Base-by-base conservation (phyloP, 257 asterid genomes). In the Gentiana macrophylla region DNA sequence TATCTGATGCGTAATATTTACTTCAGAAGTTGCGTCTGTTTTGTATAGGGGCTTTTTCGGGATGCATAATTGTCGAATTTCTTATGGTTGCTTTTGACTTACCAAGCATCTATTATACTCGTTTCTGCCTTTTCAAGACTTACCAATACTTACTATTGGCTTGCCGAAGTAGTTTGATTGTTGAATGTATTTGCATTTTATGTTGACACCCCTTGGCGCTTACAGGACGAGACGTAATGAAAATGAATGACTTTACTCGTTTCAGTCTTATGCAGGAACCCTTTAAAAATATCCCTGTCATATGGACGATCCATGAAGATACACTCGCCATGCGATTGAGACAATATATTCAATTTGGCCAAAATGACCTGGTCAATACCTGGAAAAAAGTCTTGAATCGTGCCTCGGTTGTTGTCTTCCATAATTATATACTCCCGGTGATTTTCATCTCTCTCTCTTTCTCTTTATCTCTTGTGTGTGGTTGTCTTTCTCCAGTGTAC, bases 201-300 rank as follows among this genome's bases (percentile, higher is more conserved):
- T 24, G 24, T 24, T 24, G 24, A 24, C 24, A 24, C 24, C 24
- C 5, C 46, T 5, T 5, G 9, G 46, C 46, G 11, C 9, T 41
- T 3, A 41, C 46, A 41, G 9, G 33, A 41, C 35, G 9, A 44
- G 61, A 57, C 46, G 57, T 41, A 32, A 68, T 77, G 33, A 62
- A 72, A 73, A 61, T 74, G 69, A 80, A 73, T 58, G 72, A 65
- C 71, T 79, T 72, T 83, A 82, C 81, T 74, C 69, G 69, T 66
- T 68, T 62, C 90, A 92, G 99, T 74, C 84, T 92, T 56, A 80
- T 80, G 94, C 95, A 85, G 95, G 99, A 86, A 55, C 99, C 99
- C 64, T 92, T 86, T 74, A 81, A 66, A 74, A 72, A 70, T 58
- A 75, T 84, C 49, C 95, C 95, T 65, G 70, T 92, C 53, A 75